Base-by-base conservation (phyloP, 108 stramenopile species). In the Aurantiochytrium sp. region DNA sequence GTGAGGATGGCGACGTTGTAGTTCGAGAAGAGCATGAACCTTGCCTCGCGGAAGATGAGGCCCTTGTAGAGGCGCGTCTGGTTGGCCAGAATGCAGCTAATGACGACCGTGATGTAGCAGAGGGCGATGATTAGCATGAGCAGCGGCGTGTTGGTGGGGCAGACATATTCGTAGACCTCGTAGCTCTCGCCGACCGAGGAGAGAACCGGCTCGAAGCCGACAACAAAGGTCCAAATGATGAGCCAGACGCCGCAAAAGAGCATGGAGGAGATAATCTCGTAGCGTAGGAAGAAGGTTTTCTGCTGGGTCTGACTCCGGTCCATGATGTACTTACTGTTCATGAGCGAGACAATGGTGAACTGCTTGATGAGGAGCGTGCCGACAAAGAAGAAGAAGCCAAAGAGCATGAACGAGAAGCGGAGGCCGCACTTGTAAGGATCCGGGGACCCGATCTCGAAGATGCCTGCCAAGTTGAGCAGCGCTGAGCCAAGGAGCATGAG, bases 1-100 rank as follows among this genome's bases (percentile, higher is more conserved):
- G 45, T 48, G 45, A 81, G 45, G 27, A 81, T 81, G 73, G 73
- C 73, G 8, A 48, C 73, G 73, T 81, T 81, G 45, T 81, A 81
- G 73, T 81, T 81, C 19, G 42, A 48, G 32, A 81, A 81, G 30
- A 81, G 45, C 73, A 81, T 81, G 30, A 81, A 81, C 73, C 32
- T 81, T 81, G 73, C 73, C 73, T 81, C 73, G 2, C 73, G 42
- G 45, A 81, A 81, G 2, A 81, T 81, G 30, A 81, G 42, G 17
- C 73, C 73, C 42, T 41, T 48, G 45, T 30, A 81, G 4, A 30
- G 6, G 39, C 45, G 39, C 42, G 73, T 81, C 73, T 81, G 73
- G 2, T 81, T 41, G 73, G 73, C 73, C 6, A 48, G 39, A 42
- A 81, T 1, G 45, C 73, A 81, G 42, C 42, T 48, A 17, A 81